Conservation (phyloP, 2,329 filamentous ascomycete species). For the Pseudofabraea citricarpa region DNA sequence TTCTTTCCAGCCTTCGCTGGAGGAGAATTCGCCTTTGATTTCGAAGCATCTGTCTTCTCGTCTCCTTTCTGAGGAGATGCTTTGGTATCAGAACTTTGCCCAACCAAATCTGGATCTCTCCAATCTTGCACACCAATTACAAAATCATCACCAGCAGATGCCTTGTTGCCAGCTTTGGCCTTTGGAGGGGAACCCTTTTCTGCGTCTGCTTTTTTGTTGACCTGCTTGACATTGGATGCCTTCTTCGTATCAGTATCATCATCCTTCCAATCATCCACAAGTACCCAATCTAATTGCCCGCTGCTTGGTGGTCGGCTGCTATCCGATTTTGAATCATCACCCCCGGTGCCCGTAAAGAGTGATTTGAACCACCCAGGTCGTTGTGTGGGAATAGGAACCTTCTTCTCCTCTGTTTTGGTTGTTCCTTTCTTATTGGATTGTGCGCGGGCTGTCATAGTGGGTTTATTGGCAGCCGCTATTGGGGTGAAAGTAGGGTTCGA, state of each 20-base stretch:
- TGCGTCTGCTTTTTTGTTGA: conserved; percentile 30
- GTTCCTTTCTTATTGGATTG: conserved; percentile 25
- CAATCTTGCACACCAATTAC: conserved; percentile 84
- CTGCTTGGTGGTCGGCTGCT: conserved; percentile 66
- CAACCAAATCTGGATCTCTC: conserved; percentile 71
- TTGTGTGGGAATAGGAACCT: conserved; percentile 12
- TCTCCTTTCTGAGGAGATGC: conserved; percentile 15
- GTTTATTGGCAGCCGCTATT: conserved; percentile 21
- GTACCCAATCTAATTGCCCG: conserved; percentile 69
- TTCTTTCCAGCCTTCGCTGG: conserved; percentile 20
- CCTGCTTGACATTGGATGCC: conserved; percentile 39
- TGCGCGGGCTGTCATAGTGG: conserved; percentile 22
- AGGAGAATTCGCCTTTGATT: conserved; percentile 12
- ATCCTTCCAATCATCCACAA: conserved; percentile 62
- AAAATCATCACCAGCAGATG: conserved; percentile 54
- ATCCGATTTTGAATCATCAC: conserved; percentile 33
- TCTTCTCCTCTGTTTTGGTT: conserved; percentile 17
- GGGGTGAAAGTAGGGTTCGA: conserved; percentile 24
- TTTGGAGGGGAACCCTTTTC: conserved; percentile 21
- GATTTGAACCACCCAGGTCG: conserved; percentile 40
- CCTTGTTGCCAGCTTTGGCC: conserved; percentile 15
- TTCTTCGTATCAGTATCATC: conserved; percentile 33
- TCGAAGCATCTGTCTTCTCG: conserved; percentile 23
- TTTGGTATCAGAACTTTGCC: conserved; percentile 21
- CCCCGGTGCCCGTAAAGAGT: conserved; percentile 33